Base-by-base conservation (phyloP, 352 stramenopile genomes). In the Phytopythium litorale region DNA sequence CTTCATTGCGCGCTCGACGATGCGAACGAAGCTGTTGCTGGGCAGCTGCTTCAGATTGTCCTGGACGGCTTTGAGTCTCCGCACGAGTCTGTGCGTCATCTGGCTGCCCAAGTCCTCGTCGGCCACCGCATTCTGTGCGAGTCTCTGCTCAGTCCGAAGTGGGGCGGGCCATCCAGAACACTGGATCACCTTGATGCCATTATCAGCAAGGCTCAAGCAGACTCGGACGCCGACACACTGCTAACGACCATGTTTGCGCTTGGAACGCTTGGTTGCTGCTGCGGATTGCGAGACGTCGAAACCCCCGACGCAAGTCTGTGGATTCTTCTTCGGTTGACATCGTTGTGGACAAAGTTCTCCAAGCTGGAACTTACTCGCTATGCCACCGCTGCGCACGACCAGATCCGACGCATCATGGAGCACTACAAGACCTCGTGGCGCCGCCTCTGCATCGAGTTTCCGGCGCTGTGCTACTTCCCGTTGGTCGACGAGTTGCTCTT, bases 401-500 rank as follows among this genome's bases (percentile, higher is more conserved):
- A 88, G 50, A 80, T 89, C 63, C 71, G 66, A 28, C 72, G 75
- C 8, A 81, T 89, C 15, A 81, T 72, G 28, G 16, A 53, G 16
- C 62, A 71, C 23, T 75, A 87, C 28, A 32, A 62, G 21, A 51
- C 84, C 15, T 87, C 80, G 13, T 91, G 82, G 82, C 73, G 76
- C 54, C 64, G 65, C 46, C 51, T 89, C 18, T 91, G 74, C 35
- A 49, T 78, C 25, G 75, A 87, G 19, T 81, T 82, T 55, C 75
- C 82, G 33, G 76, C 87, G 19, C 53, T 70, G 15, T 75, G 81
- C 30, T 89, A 89, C 38, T 81, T 76, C 52, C 58, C 70, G 12
- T 64, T 91, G 30, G 64, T 88, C n/a, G 76, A 89, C 30, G 67
- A 85, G 58, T 54, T 91, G 23, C 33, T 91, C 32, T 35, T 71